These are phyloP conservation scores for Monilinia polystroma DNA, from an alignment of 2,329 filamentous ascomycete species.

Conservation along the genomic window DNA sequence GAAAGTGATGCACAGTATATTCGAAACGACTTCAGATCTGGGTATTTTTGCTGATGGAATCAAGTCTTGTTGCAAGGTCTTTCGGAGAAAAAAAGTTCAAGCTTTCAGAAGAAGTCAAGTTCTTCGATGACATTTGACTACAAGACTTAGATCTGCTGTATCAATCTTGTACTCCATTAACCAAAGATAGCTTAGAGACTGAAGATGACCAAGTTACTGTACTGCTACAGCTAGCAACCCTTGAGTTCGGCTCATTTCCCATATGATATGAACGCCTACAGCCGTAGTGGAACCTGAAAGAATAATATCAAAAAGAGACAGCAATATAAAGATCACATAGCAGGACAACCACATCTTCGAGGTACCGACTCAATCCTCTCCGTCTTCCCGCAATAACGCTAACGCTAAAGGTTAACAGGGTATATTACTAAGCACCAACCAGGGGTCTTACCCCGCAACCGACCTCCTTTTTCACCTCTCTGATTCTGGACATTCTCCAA, in stretches of 20 bases:
- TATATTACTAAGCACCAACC: neutral
- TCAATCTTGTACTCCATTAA: neutral
- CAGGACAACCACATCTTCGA: too few relatives aligned
- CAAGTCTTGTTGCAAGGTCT: neutral
- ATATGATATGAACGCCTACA: neutral
- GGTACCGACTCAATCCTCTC: too few relatives aligned
- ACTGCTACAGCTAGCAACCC: neutral
- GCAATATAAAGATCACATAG: neutral
- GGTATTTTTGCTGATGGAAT: too few relatives aligned
- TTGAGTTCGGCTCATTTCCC: neutral
- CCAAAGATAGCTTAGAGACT: neutral
- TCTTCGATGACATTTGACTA: neutral
- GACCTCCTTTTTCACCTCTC: neutral
- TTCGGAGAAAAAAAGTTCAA: neutral
- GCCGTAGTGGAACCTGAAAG: neutral
- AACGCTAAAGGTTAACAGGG: neutral
- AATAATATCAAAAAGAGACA: neutral
- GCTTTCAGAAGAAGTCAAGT: rapidly evolving
- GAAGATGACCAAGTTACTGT: neutral
- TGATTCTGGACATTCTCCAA: neutral
- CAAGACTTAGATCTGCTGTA: too few relatives aligned
- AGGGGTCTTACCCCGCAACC: neutral
- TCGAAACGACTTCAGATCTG: too few relatives aligned
- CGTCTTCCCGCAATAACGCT: neutral
- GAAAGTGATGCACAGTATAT: neutral